Evolutionary conservation across 805 yeast genomes (phyloP).

Genomic region (Candida vartiovaarae): DNA sequence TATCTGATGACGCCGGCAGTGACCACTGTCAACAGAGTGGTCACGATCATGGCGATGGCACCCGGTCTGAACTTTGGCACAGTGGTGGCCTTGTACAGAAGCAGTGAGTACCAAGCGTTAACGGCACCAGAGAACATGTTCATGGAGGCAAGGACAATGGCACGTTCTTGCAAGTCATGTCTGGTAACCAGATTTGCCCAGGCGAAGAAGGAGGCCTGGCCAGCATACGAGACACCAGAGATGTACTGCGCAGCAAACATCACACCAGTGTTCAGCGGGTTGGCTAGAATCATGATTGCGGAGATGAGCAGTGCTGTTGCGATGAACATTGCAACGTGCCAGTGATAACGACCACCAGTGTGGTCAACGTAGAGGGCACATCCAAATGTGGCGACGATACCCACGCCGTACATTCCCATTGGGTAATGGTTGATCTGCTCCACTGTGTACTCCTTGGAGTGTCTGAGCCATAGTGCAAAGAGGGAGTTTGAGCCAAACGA

Average conservation of each 20-base stretch:
- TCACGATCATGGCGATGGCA: constrained; percentile 50
- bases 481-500: constrained; percentile 40
- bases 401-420: constrained; percentile 48
- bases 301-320: constrained; percentile 36
- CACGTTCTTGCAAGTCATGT: constrained; percentile 56
- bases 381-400: constrained; percentile 37
- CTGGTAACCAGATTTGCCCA: constrained; percentile 58
- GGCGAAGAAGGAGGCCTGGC: constrained; percentile 53
- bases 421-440: constrained; percentile 44
- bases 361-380: constrained; percentile 39
- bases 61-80: constrained; percentile 48
- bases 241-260: constrained; percentile 51
- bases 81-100: constrained; percentile 44
- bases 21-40: constrained; percentile 36
- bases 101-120: constrained; percentile 57
- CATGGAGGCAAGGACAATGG: constrained; percentile 58
- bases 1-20: constrained; percentile 35
- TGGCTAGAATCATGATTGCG: constrained; percentile 38
- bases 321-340: constrained; percentile 42
- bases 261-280: constrained; percentile 30
- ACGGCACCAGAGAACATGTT: constrained; percentile 58
- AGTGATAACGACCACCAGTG: constrained; percentile 37
- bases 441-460: constrained; percentile 32
- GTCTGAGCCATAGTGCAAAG: constrained; percentile 40
- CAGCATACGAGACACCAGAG: constrained; percentile 49